Conservation (phyloP, 108 stramenopile genomes). For the Nitzschia sp. region DNA sequence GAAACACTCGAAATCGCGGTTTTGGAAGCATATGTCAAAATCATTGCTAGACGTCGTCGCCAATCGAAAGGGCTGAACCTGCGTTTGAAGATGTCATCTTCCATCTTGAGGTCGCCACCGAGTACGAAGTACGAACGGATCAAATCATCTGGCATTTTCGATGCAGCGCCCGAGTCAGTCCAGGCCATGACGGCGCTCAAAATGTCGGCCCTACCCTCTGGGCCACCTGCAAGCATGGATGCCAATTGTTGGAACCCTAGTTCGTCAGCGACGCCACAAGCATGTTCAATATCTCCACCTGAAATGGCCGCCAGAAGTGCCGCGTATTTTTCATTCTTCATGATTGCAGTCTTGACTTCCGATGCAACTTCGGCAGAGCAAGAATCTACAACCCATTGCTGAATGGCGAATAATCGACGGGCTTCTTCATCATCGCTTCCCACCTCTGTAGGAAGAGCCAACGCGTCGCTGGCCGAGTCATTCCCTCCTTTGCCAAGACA, state of each 20-base stretch:
- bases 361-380: slow-evolving; percentile 22
- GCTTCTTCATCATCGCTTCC: neutral
- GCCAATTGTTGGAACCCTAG: slow-evolving; percentile 56
- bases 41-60: slow-evolving; percentile 75
- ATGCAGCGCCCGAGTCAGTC: slow-evolving; percentile 43
- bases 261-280: slow-evolving; percentile 58
- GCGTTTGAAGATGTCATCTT: slow-evolving; percentile 51
- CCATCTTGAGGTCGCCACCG: slow-evolving; percentile 52
- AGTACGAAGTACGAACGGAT: slow-evolving; percentile 56
- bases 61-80: slow-evolving; percentile 54
- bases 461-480: neutral
- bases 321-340: slow-evolving; percentile 27
- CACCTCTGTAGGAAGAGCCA: neutral
- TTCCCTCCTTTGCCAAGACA: neutral
- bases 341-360: slow-evolving; percentile 20
- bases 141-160: slow-evolving; percentile 37
- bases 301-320: slow-evolving; percentile 73
- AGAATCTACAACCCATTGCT: slow-evolving; percentile 21
- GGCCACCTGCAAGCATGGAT: slow-evolving; percentile 52
- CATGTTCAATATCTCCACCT: slow-evolving; percentile 59
- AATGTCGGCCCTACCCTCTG: slow-evolving; percentile 31
- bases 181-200: slow-evolving; percentile 44
- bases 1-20: slow-evolving; percentile 30
- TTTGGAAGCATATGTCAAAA: slow-evolving; percentile 33
- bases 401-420: slow-evolving; percentile 17